Percentiles rank a stretch among this genome's conserved stretches.
Conservation (phyloP, 2,329 filamentous ascomycete genomes). For the Saccharata proteae region DNA sequence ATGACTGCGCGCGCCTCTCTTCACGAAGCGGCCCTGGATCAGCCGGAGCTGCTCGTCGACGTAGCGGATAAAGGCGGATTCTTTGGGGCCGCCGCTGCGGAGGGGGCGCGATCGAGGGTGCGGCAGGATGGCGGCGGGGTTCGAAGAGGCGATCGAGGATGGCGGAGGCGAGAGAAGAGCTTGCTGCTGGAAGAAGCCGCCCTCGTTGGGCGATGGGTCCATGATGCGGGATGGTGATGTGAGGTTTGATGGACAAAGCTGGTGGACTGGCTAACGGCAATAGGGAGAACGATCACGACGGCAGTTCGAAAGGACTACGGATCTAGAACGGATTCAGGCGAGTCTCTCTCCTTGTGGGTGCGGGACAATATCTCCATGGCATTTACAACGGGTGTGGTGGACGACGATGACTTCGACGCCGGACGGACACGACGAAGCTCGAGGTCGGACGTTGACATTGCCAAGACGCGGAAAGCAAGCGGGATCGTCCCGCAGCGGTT, state of each 20-base stretch:
- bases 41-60: slow-evolving; percentile 40
- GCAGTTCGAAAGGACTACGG: too few relatives aligned
- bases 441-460: too few relatives aligned
- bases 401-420: too few relatives aligned
- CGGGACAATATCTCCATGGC: too few relatives aligned
- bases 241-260: neutral
- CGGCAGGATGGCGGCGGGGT: slow-evolving; percentile 35
- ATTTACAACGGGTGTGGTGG: too few relatives aligned
- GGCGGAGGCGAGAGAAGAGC: slow-evolving; percentile 26
- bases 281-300: too few relatives aligned
- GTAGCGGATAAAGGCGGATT: slow-evolving; percentile 45
- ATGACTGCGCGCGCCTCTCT: slow-evolving; percentile 24
- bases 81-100: slow-evolving; percentile 44
- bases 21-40: slow-evolving; percentile 41
- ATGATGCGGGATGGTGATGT: slow-evolving; percentile 2
- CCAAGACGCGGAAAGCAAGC: too few relatives aligned
- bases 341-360: too few relatives aligned
- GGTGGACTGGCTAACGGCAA: too few relatives aligned
- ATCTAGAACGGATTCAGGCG: too few relatives aligned
- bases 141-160: slow-evolving; percentile 32
- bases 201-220: neutral
- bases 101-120: slow-evolving; percentile 41
- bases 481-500: too few relatives aligned
- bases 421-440: too few relatives aligned
- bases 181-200: slow-evolving; percentile 7